Base-by-base conservation (phyloP, 306 rosid genomes). In the Gillenia trifoliata region DNA sequence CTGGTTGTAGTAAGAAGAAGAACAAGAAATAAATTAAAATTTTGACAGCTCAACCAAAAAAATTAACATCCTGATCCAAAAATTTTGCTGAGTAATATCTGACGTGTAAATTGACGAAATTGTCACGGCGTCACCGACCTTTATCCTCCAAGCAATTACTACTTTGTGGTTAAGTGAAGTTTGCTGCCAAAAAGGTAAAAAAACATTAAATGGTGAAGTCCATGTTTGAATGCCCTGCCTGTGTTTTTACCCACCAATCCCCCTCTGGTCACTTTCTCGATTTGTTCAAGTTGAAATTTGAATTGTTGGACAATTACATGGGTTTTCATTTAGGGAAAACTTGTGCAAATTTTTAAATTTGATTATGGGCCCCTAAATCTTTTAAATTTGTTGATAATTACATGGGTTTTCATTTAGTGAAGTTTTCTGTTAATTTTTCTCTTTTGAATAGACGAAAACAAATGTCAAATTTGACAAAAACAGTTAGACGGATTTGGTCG, bases 71-170 rank as follows among this genome's bases (percentile, higher is more conserved):
- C 50, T 52, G 43, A 61, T 7, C 43, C 75, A 45, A 45, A 13
- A 13, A 7, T 52, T 23, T 29, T 74, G 74, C 72, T 45, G 62
- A 75, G 62, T 68, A 64, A 68, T 67, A 11, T 78, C 71, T 36
- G 59, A 86, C 82, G 88, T 84, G 84, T 77, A 71, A 82, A 4
- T 6, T 36, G 7, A 13, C 7, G 0, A 55, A 61, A 30, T 28
- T 70, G 8, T 36, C 11, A 22, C 30, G 15, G 4, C 16, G 11
- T 31, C 78, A 85, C 81, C 84, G 68, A 60, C 83, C 19, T 19
- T 28, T 71, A 64, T 57, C 81, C 49, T 76, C 38, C 62, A 28
- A 64, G 31, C 17, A 20, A 43, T 64, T 65, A 60, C 28, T 41
- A 17, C 17, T 26, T 8, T 15, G 3, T 23, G 25, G 52, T 9